Evolutionary conservation across 306 rosid genomes (phyloP), one percentile per base, ranked within the genome.

Genomic region (Fragaria nilgerrensis): DNA sequence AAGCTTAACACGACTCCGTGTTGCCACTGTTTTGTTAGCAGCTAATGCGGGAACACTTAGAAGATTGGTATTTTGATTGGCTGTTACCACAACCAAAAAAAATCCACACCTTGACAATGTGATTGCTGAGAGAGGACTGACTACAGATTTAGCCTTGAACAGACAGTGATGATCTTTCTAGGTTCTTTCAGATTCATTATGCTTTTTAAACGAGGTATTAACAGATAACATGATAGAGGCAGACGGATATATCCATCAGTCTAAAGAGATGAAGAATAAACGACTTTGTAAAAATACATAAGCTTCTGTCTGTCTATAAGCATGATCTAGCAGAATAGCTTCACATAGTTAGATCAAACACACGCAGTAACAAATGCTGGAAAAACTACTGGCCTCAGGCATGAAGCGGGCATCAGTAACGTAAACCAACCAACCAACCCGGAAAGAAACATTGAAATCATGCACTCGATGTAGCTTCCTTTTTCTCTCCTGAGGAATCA

Each of bases 321-420:
- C 69, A 16, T 64, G 69, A 66, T 19, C 70, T 36, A 17, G 70
- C 27, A 17, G 25, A 20, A 34, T 65, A 37, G 70, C 27, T 64
- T 20, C 70, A 66, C 70, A 66, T 10, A 37, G 70, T 65, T 36
- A 36, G 25, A 36, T 66, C 70, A 37, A 37, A 66, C 48, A 66
- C 48, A 19, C 15, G 16, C 43, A 34, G 69, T 37, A 37, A 66
- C 25, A 9, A 66, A 36, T 16, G 70, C 47, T 32, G 45, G 20
- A 19, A 66, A 65, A 37, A 37, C 48, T 11, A 64, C 69, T 1
- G 44, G 15, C 70, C 17, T 62, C 68, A 65, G n/a, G 27, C 27
- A 65, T 34, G 47, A 34, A 2, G 44, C 14, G 3, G 1, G 70
- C 27, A 65, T 37, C 47, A 65, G 70, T 37, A 5, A 63, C 32